phyloP scores from a whole-genome alignment of 1,284 basidiomycete species.

The Ceratobasidium sp. region DNA sequence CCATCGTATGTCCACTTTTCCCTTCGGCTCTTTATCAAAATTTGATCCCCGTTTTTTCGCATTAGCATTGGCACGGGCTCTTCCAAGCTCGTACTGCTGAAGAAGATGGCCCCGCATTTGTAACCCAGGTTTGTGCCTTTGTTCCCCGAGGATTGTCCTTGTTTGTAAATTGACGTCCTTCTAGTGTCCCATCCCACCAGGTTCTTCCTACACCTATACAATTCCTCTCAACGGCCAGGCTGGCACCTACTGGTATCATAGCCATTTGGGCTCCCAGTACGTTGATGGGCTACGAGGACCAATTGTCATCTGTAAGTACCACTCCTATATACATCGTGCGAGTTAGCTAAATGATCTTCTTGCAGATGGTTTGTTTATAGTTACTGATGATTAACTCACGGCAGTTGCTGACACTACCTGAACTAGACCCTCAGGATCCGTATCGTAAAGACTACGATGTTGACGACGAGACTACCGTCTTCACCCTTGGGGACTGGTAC shows the following conservation, averaged over 20 bases:
- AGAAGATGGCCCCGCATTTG: slow-evolving; percentile 51
- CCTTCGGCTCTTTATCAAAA: neutral
- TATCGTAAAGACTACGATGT: slow-evolving; percentile 23
- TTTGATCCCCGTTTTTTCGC: neutral
- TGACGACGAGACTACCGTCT: slow-evolving; percentile 29
- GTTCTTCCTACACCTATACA: slow-evolving; percentile 40
- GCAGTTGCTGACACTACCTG: neutral
- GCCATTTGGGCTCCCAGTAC: slow-evolving; percentile 50
- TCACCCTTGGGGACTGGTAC: slow-evolving; percentile 34
- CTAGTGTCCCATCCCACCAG: slow-evolving; percentile 57
- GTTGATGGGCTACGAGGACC: slow-evolving; percentile 57
- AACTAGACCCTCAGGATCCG: slow-evolving; percentile 18
- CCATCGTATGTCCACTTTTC: slow-evolving; percentile 44
- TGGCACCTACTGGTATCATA: slow-evolving; percentile 55
- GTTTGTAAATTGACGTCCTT: slow-evolving; percentile 44
- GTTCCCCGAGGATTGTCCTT: neutral
- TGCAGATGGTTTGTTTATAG: slow-evolving; percentile 23
- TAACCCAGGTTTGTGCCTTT: slow-evolving; percentile 5
- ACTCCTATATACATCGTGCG: neutral
- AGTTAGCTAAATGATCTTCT: neutral
- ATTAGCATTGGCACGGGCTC: slow-evolving; percentile 62
- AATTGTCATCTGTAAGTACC: slow-evolving; percentile 48
- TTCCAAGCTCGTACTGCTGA: slow-evolving; percentile 53
- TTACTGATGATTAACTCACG: no score
- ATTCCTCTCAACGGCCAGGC: slow-evolving; percentile 36